Evolutionary conservation across 2,329 filamentous ascomycete species (phyloP), one percentile per base, ranked within the genome.

Genomic region (Alternaria infectoria): DNA sequence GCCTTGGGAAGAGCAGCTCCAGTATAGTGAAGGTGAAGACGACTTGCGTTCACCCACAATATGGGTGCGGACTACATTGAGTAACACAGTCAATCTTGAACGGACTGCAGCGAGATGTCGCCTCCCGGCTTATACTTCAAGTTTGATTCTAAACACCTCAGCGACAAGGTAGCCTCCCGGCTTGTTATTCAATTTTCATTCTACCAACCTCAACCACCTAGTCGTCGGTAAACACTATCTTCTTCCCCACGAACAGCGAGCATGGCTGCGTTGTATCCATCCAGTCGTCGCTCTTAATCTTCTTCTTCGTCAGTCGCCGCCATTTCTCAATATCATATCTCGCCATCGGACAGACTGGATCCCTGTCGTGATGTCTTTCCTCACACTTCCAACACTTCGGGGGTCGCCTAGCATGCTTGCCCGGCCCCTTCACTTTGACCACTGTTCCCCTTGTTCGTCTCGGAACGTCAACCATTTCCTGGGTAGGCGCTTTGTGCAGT

Each of bases 311-410:
- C 45, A 69, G 13, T 17, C 26, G 23, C 40, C 58, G 8, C 68
- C 67, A 68, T 30, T 17, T 21, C 10, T 23, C 43, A 13, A 45
- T 43, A 11, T 58, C 40, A n/a, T 28, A 21, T 25, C 59, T 57
- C 5, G 56, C 55, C 57, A 57, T 50, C 23, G 61, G 65, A 47
- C 67, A 69, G 10, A 68, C 25, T 3, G 54, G 44, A 50, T 68
- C 63, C 2, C 44, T 47, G 5, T 55, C 21, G 3, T 11, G 10
- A 32, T 71, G 67, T 50, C 69, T 61, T 52, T 63, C 60, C n/a
- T 21, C 62, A 32, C 67, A 71, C 17, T 54, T 54, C 62, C 65
- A 67, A 43, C 69, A 71, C 51, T 66, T 71, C 3, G 13, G 43
- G 15, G 59, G 54, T 26, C 63, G 32, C 12, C 21, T 21, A 21